A percentile compares a stretch with the other conserved stretches of the same genome.
These are phyloP conservation scores for Clonostachys rosea DNA, from an alignment of 2,329 filamentous ascomycete genomes.

Conservation along the genomic window DNA sequence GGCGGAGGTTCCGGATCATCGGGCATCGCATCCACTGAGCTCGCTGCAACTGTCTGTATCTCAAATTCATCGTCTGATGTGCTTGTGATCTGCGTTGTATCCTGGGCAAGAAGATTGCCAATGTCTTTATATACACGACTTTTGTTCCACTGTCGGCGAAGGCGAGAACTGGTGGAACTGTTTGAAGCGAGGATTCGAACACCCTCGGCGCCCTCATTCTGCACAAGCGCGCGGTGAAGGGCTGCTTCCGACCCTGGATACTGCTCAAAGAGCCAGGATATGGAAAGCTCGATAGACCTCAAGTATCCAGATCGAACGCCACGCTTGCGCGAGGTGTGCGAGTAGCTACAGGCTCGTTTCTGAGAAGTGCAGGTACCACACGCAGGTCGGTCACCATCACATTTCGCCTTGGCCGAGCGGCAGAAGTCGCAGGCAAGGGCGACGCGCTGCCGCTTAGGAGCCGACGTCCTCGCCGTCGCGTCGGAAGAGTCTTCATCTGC, in stretches of 20 bases:
- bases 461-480: conserved; percentile 2
- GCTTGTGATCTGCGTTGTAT: neutral
- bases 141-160: conserved; percentile 60
- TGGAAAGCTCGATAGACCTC: conserved; percentile 64
- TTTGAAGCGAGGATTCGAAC: conserved; percentile 42
- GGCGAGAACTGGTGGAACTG: conserved; percentile 40
- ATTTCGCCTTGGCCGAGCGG: conserved; percentile 64
- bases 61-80: neutral
- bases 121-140: conserved; percentile 59
- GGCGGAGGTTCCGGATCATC: neutral
- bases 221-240: conserved; percentile 46
- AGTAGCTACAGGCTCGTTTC: conserved; percentile 65
- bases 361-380: conserved; percentile 64
- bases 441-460: conserved; percentile 56
- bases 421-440: conserved; percentile 68
- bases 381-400: conserved; percentile 62
- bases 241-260: conserved; percentile 54
- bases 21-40: neutral
- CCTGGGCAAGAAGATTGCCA: conserved; percentile 53
- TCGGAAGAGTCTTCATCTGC: neutral
- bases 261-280: conserved; percentile 62
- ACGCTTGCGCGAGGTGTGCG: conserved; percentile 68
- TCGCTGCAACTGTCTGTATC: too few relatives aligned
- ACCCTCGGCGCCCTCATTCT: conserved; percentile 10
- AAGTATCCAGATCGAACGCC: conserved; percentile 80